phyloP scores from a whole-genome alignment of 2,329 filamentous ascomycete species.

The Xylariaceae sp. region DNA sequence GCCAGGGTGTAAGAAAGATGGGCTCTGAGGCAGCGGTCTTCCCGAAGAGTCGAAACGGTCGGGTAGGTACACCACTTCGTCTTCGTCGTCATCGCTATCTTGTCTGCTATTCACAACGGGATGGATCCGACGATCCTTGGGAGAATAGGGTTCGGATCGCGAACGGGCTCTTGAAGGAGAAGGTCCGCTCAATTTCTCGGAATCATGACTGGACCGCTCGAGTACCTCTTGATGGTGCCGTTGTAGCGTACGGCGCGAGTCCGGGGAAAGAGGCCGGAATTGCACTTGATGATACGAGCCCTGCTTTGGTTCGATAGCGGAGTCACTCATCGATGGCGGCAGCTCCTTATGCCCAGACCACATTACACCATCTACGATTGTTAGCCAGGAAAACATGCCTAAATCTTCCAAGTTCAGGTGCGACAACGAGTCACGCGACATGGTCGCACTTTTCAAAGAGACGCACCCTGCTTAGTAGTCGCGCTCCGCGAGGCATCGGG shows the following conservation, averaged over 20 bases:
- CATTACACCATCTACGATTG: slow-evolving; percentile 16
- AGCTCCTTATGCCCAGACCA: neutral
- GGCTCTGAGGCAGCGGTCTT: slow-evolving; percentile 17
- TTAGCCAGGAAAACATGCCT: slow-evolving; percentile 6
- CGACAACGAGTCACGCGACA: slow-evolving; percentile 1
- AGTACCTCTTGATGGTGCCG: slow-evolving; percentile 19
- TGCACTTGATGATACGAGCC: slow-evolving; percentile 21
- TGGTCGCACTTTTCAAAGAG: slow-evolving; percentile 24
- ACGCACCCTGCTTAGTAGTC: slow-evolving; percentile 32
- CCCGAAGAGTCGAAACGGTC: slow-evolving; percentile 29
- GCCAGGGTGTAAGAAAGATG: slow-evolving; percentile 4
- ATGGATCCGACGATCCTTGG: no score
- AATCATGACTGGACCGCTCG: slow-evolving; percentile 6
- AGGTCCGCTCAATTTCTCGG: no score
- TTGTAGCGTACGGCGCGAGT: slow-evolving; percentile 27
- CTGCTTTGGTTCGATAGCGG: slow-evolving; percentile 9
- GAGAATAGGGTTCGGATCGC: slow-evolving; percentile 21
- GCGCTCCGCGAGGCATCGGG: slow-evolving; percentile 25
- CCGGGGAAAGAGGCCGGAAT: slow-evolving; percentile 28
- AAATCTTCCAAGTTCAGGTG: no score
- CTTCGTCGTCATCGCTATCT: slow-evolving; percentile 9
- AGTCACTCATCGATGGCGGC: slow-evolving; percentile 1
- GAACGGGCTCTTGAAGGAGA: slow-evolving; percentile 20
- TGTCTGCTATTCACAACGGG: neutral
- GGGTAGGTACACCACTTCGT: slow-evolving; percentile 28